Evolutionary conservation across 352 stramenopile genomes (phyloP).

Genomic region (Phytophthora podocarpi): DNA sequence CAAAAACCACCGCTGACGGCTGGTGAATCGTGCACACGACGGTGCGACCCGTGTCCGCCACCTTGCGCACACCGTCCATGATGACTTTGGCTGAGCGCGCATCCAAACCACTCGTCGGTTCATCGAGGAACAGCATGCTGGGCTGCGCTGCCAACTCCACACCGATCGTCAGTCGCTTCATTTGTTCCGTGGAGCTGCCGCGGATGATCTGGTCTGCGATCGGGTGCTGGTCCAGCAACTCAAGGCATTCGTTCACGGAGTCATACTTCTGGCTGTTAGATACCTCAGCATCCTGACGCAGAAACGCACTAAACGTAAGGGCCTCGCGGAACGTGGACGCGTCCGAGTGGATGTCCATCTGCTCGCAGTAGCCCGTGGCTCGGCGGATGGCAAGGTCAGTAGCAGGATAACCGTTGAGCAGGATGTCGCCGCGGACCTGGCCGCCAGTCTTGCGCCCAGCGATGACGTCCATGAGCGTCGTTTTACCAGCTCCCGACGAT

Average conservation of each 20-base stretch:
- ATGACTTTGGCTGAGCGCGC: slow-evolving; percentile 74
- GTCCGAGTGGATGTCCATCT: slow-evolving; percentile 88
- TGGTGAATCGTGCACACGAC: too few relatives aligned
- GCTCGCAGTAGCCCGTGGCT: slow-evolving; percentile 50
- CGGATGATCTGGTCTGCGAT: slow-evolving; percentile 46
- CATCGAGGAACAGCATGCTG: slow-evolving; percentile 78
- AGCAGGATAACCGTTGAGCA: slow-evolving; percentile 79
- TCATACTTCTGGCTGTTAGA: too few relatives aligned
- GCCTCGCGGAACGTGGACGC: slow-evolving; percentile 88
- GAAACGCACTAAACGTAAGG: too few relatives aligned
- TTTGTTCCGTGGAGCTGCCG: slow-evolving; percentile 44
- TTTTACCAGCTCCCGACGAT: slow-evolving; percentile 82
- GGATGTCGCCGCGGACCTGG: slow-evolving; percentile 73
- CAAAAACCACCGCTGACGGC: slow-evolving; percentile 40
- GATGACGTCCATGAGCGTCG: slow-evolving; percentile 93
- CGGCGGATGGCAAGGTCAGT: slow-evolving; percentile 36
- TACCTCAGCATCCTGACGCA: too few relatives aligned
- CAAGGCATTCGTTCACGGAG: slow-evolving; percentile 41
- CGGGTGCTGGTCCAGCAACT: slow-evolving; percentile 27
- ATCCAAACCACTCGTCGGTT: slow-evolving; percentile 83
- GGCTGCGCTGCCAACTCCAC: slow-evolving; percentile 79
- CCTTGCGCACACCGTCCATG: slow-evolving; percentile 56
- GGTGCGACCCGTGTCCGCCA: neutral
- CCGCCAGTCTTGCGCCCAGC: slow-evolving; percentile 88
- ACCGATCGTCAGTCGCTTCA: slow-evolving; percentile 54